Evolutionary conservation across 345 rosid species (phyloP).

Genomic region (Murraya koenigii): DNA sequence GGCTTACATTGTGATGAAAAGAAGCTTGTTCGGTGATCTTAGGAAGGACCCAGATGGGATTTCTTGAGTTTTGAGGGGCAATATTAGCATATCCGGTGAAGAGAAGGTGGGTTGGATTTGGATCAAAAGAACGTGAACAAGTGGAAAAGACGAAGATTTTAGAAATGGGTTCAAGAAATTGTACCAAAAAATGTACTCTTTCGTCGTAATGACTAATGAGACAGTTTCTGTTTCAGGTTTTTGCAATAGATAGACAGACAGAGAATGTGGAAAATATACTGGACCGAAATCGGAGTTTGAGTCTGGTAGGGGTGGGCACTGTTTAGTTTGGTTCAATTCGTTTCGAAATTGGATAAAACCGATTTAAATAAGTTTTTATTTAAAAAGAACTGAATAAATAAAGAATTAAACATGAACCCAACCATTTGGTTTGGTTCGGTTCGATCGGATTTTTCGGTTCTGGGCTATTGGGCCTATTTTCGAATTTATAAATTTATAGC

Average conservation of each 20-base stretch:
- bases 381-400: too few species aligned
- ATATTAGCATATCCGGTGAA: slow-evolving; percentile 33
- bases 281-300: not conserved
- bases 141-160: slow-evolving; percentile 12
- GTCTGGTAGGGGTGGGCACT: not conserved
- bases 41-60: slow-evolving; percentile 38
- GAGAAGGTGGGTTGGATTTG: slow-evolving; percentile 20
- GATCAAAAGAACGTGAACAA: slow-evolving; percentile 16
- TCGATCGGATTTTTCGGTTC: too few species aligned
- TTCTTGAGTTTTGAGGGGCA: slow-evolving; percentile 59
- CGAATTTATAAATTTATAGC: too few species aligned
- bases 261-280: not conserved
- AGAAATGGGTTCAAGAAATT: not conserved
- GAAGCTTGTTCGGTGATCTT: slow-evolving; percentile 62
- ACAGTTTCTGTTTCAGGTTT: not conserved
- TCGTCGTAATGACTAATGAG: slow-evolving; percentile 22
- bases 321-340: too few species aligned
- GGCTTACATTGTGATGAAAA: slow-evolving; percentile 77
- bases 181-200: slow-evolving; percentile 3
- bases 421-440: too few species aligned
- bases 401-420: too few species aligned
- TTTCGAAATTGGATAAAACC: too few species aligned
- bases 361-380: too few species aligned
- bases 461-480: too few species aligned
- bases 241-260: too few species aligned